Conservation (phyloP, 2,329 filamentous ascomycete genomes). For the Amesomyces nigricolor region DNA sequence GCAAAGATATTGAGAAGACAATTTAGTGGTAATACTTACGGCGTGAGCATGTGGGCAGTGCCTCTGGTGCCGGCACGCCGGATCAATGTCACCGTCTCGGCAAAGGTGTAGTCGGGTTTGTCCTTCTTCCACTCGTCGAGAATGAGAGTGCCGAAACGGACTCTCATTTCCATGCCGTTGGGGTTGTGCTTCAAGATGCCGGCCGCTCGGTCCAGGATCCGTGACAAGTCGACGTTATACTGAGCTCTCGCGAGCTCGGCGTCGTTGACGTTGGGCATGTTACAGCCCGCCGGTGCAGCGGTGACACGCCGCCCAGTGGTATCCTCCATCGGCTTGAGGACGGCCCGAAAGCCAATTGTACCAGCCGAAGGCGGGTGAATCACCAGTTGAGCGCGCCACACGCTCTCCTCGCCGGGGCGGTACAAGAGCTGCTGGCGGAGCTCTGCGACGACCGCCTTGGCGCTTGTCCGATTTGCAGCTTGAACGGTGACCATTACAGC, state of each 20-base stretch:
- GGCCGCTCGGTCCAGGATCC: neutral
- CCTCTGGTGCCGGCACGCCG: constrained; percentile 18
- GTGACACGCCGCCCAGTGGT: constrained; percentile 7
- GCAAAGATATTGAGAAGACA: neutral
- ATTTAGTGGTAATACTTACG: constrained; percentile 10
- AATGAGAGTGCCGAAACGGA: constrained; percentile 20
- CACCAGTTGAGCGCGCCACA: constrained; percentile 19
- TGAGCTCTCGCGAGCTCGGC: neutral
- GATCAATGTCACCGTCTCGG: constrained; percentile 15
- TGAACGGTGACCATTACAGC: constrained; percentile 10
- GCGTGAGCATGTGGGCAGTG: constrained; percentile 14
- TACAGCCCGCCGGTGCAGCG: neutral
- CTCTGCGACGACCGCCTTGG: neutral
- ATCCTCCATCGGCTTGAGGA: constrained; percentile 7
- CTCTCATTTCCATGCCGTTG: constrained; percentile 23
- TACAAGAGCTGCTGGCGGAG: constrained; percentile 5
- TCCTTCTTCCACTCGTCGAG: constrained; percentile 23
- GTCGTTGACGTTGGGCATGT: neutral
- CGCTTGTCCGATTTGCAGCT: constrained; percentile 10
- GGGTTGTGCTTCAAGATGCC: constrained; percentile 13
- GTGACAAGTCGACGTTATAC: constrained; percentile 11
- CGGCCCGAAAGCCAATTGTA: neutral
- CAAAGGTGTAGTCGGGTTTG: constrained; percentile 15
- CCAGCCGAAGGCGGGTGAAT: constrained; percentile 10
- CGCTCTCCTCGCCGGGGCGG: constrained; percentile 8